Evolutionary conservation across 176 grass and related monocot species (phyloP), one percentile per base, ranked within the genome.

Genomic region (Typha latifolia): DNA sequence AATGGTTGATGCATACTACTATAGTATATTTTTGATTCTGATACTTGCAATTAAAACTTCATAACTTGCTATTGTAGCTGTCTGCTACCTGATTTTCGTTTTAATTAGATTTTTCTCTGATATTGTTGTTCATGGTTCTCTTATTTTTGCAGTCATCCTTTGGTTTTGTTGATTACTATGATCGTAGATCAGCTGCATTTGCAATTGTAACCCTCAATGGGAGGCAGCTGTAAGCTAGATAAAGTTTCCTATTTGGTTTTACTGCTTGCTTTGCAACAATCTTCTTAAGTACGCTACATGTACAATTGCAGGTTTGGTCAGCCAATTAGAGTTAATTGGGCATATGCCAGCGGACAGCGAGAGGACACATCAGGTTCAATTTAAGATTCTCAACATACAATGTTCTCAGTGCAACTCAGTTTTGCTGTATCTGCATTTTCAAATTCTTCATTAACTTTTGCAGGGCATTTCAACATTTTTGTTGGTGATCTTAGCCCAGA

Each of bases 131-230:
- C 1, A 55, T 61, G 49, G 9, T 62, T 37, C 8, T 34, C 73
- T 62, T 75, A 34, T 49, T 59, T 32, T 55, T 73, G 68, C 83
- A 97, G 93, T 97, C 93, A 59, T 92, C 93, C 31, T 97, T 97
- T 90, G 93, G 93, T 71, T 97, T 97, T 64, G 66, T 97, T 78
- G 93, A 97, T 63, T 97, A 97, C 59, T 97, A 92, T 82, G 93
- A 97, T 48, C 93, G 88, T n/a, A 79, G 85, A 80, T 90, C 51
- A 50, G 89, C 93, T 80, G 80, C 93, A 65, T 76, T 97, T 87
- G 88, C 93, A 75, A 97, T 97, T 69, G 64, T 92, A 53, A 84
- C 89, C 59, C 93, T 97, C 72, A 97, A 97, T 12, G 93, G 93
- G 32, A 78, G 76, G 80, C 88, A 87, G 47, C 81, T 97, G 93